Conservation (phyloP, 2,329 filamentous ascomycete genomes). For the Fusarium caatingaense region DNA sequence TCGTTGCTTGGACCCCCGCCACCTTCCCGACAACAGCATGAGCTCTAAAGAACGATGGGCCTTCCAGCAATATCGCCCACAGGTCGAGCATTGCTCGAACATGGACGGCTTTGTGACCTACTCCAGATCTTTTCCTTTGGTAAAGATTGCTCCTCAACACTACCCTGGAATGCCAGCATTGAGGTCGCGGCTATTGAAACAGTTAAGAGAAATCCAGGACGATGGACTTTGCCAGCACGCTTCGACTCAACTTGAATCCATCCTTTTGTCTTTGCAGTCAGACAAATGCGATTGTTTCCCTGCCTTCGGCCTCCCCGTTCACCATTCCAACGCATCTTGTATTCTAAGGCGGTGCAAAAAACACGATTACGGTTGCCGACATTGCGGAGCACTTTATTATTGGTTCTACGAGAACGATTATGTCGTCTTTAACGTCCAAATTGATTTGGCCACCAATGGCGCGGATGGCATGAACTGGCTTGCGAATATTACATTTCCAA, state of each 20-base stretch:
- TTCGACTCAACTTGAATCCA: neutral
- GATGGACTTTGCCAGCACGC: constrained; percentile 13
- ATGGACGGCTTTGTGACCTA: accelerated
- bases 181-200: neutral
- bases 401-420: neutral
- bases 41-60: accelerated
- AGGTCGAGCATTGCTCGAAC: accelerated
- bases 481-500: neutral
- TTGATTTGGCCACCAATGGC: accelerated
- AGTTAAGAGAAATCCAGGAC: neutral
- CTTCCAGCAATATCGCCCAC: accelerated
- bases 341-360: neutral
- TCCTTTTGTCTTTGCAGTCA: neutral
- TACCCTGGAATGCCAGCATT: neutral
- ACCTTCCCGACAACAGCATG: neutral
- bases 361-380: neutral
- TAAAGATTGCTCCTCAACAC: neutral
- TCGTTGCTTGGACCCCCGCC: neutral
- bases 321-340: no score
- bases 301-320: neutral
- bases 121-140: neutral
- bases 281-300: constrained; percentile 12
- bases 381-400: neutral
- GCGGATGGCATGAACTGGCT: neutral
- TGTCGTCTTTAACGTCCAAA: neutral